Base-by-base conservation (phyloP, 1,284 basidiomycete species). In the Ustilago nuda region DNA sequence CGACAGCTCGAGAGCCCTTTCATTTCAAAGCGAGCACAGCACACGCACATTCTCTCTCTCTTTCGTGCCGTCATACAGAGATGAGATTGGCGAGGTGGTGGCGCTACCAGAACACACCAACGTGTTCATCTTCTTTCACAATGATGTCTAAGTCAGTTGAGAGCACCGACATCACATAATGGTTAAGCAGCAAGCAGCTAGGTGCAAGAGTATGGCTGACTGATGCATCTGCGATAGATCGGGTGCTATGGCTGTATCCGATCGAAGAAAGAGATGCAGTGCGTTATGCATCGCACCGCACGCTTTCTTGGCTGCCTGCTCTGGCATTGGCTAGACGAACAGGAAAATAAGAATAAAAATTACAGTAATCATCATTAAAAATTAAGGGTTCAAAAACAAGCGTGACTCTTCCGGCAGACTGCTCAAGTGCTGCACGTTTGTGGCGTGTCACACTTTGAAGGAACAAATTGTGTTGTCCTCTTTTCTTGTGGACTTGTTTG, bases 211-310 rank as follows among this genome's bases (percentile, higher is more conserved):
- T n/a, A n/a, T 53, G 51, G 23, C 32, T 53, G 51, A 4, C 51
- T 27, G 13, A n/a, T 53, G 33, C 35, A 36, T 33, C 33, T 36
- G 13, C 27, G 8, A 50, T 13, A n/a, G 48, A 32, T 50, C 13
- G 15, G 48, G 27, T 27, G 48, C 48, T 30, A 13, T 48, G 6
- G 46, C 30, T 48, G 46, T 27, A 48, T 48, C 48, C 48, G 48
- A 50, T 50, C 48, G 27, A 15, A 50, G 27, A 32, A 2, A 17
- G 48, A 50, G 48, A 50, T 50, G 48, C 48, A 50, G 51, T 36
- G 51, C 35, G 51, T 32, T 30, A 53, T 53, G 51, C 51, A 32
- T 33, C 35, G 17, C 50, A 48, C 41, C 36, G n/a, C 23, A 48
- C 45, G 45, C 23, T 13, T 23, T 23, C 9, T 23, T 9, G 37